Conservation (phyloP, 495 filamentous ascomycete species). For the Trichodelitschia bisporula region DNA sequence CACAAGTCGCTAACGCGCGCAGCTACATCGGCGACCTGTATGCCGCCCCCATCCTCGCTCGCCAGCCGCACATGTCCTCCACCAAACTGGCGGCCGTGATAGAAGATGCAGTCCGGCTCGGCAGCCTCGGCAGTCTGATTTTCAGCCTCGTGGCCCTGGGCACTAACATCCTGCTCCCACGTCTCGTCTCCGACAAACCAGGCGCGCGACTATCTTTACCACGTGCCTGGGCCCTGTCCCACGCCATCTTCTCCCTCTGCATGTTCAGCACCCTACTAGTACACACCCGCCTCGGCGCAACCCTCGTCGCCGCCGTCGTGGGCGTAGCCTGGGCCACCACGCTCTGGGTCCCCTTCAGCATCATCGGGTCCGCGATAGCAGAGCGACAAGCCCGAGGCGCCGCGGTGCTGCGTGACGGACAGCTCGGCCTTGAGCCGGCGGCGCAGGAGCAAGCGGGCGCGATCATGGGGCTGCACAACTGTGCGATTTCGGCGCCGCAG, state of each 20-base stretch:
- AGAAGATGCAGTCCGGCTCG: slow-evolving; percentile 62
- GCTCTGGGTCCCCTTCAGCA: slow-evolving; percentile 77
- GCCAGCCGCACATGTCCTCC: slow-evolving; percentile 48
- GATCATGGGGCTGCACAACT: slow-evolving; percentile 76
- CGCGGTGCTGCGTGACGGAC: slow-evolving; percentile 16
- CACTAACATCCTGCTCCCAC: slow-evolving; percentile 56
- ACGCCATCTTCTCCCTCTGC: slow-evolving; percentile 47
- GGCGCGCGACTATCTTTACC: slow-evolving; percentile 23
- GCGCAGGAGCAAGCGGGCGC: slow-evolving; percentile 65
- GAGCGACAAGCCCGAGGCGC: slow-evolving; percentile 47
- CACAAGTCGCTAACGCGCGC: no score
- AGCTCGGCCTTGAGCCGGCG: slow-evolving; percentile 17
- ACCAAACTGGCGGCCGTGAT: slow-evolving; percentile 50
- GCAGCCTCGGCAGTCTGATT: slow-evolving; percentile 62
- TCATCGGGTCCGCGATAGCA: slow-evolving; percentile 69
- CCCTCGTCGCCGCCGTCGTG: slow-evolving; percentile 47
- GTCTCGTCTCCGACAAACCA: slow-evolving; percentile 33
- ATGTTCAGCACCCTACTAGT: slow-evolving; percentile 70
- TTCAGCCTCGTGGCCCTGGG: slow-evolving; percentile 64
- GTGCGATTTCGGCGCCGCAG: slow-evolving; percentile 69
- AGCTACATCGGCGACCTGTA: slow-evolving; percentile 82
- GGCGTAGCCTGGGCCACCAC: slow-evolving; percentile 82
- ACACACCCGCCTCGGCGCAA: slow-evolving; percentile 34
- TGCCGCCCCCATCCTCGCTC: slow-evolving; percentile 48
- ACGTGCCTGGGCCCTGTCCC: slow-evolving; percentile 61